Evolutionary conservation across 345 rosid genomes (phyloP), one percentile per base, ranked within the genome.

Genomic region (Microthlaspi erraticum): DNA sequence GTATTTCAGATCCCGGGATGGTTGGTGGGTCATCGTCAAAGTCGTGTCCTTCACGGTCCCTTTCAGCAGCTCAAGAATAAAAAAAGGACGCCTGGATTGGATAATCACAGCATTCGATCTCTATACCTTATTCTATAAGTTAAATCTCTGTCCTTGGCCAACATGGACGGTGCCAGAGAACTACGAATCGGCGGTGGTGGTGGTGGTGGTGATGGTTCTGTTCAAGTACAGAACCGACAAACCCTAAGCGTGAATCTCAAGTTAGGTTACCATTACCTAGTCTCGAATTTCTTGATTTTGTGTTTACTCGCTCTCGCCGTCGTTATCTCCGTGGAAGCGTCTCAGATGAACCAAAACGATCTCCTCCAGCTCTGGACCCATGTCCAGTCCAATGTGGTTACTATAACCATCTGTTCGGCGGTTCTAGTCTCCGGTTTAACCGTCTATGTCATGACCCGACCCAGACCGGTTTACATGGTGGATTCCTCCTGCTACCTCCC

Each of bases 261-360:
- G 73, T 74, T 81, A 29, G 82, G 85, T 33, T 81, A 81, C 48
- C 82, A 76, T 44, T 81, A 79, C 72, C 13, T 81, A 9, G 70
- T 79, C 41, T 68, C 74, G n/a, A 68, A 81, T 69, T 65, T 74
- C 31, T 60, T 80, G 62, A 63, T 69, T 71, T 64, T 79, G 12
- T 79, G 74, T 45, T 66, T 79, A 20, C 9, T 71, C 19, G 81
- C 85, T 31, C 29, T 82, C 18, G 63, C 59, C 32, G 68, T 49
- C 7, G 55, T 75, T 48, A 52, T 75, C 11, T 64, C 60, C 44
- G 60, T 70, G 10, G 66, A 81, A 55, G 55, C 68, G 2, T 76
- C 78, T 45, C 56, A 48, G 38, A 54, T 67, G 34, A 66, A 68
- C 38, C 66, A 68, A n/a, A 68, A 73, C 1, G 82, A 80, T 53